Evolutionary conservation across 2,329 filamentous ascomycete species (phyloP), one percentile per base, ranked within the genome.

Genomic region (Alternaria gaisen): DNA sequence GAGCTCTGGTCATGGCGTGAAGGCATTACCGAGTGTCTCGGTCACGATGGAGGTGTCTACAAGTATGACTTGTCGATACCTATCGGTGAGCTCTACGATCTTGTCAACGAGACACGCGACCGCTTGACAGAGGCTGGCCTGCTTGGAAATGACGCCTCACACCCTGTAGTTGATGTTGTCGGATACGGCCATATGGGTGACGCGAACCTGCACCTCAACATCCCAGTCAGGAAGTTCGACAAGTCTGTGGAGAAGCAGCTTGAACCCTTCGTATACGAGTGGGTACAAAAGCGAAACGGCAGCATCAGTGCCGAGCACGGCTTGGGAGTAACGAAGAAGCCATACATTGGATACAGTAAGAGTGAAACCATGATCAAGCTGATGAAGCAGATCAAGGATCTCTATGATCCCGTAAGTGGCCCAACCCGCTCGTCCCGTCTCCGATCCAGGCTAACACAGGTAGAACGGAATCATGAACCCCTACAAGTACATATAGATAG

Each of bases 131-230:
- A 89, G 55, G 89, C 90, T 32, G 93, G 93, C 0, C 85, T 98
- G 3, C 84, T 97, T 41, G 79, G 81, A 50, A 91, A 92, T 54
- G 89, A 92, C 44, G 88, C 89, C 6, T 88, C 88, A 46, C 86
- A 89, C 76, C 92, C 94, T 1, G 94, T 96, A 6, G 87, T 96
- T 2, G 91, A 90, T 59, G 94, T 97, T n/a, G 88, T 97, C 20
- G 95, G 95, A 20, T 99, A 97, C 76, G 95, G 95, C 34, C 95
- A 99, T 79, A 98, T 99, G 94, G 96, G 95, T 40, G 95, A 99
- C 80, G 89, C 91, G 4, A 99, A 99, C 80, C 81, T 99, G 67
- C 96, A 99, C 80, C 84, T 99, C 68, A 99, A 99, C 80, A 87
- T 99, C 34, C 86, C 91, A 1, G 91, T 92, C 18, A 84, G 94